phyloP scores from a whole-genome alignment of 2,329 filamentous ascomycete genomes.

The Sarocladium brachiariae region DNA sequence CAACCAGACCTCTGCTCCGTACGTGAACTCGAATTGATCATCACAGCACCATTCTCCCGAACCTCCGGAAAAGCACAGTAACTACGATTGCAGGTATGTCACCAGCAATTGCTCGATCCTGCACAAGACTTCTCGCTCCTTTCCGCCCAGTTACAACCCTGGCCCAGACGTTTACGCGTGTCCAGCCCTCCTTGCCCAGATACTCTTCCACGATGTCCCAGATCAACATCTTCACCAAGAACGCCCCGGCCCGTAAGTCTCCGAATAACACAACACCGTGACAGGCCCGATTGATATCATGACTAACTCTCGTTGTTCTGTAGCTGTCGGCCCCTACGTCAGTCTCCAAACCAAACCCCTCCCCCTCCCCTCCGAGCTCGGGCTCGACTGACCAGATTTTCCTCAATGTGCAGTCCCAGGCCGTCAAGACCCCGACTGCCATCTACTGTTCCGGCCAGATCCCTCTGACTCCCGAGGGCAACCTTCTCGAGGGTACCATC shows the following conservation, averaged over 20 bases:
- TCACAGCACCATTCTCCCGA: background rate
- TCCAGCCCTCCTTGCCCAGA: slow-evolving; percentile 16
- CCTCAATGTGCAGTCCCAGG: slow-evolving; percentile 48
- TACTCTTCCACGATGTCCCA: slow-evolving; percentile 37
- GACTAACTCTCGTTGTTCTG: background rate
- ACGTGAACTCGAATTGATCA: background rate
- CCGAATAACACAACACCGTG: too few species aligned
- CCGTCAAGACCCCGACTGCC: slow-evolving; percentile 57
- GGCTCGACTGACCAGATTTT: background rate
- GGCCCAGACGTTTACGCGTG: slow-evolving; percentile 23
- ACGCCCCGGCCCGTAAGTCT: slow-evolving; percentile 51
- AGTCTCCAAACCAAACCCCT: slow-evolving; percentile 24
- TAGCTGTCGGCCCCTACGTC: slow-evolving; percentile 60
- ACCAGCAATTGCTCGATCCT: slow-evolving; percentile 9
- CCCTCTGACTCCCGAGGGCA: slow-evolving; percentile 53
- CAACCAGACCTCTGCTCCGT: background rate
- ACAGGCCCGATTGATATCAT: background rate
- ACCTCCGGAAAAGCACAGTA: background rate
- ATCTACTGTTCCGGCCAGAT: slow-evolving; percentile 70
- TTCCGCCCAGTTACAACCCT: background rate
- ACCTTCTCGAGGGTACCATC: slow-evolving; percentile 52
- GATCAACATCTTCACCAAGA: slow-evolving; percentile 48
- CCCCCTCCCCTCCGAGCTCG: background rate
- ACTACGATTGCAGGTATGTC: slow-evolving; percentile 7
- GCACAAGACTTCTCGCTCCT: background rate